A percentile compares a stretch with the other conserved stretches of the same genome.
These are phyloP conservation scores for Aegilops longissima DNA, from an alignment of 176 grass and related monocot genomes.

Conservation along the genomic window DNA sequence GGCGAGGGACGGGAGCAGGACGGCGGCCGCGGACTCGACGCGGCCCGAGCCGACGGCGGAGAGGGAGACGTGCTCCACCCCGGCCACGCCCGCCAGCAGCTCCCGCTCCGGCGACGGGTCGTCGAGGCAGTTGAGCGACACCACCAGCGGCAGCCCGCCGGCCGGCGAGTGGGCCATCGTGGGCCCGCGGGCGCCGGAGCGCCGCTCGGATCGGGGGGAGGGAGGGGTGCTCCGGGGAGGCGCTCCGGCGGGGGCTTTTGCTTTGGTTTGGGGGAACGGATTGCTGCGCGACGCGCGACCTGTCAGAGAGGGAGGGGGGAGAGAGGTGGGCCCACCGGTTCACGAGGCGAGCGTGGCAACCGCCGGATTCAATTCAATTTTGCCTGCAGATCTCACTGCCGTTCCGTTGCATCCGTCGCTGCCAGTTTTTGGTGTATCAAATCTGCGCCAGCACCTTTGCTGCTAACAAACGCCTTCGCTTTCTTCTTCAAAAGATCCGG, in stretches of 20 bases:
- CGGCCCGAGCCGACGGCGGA: conserved; percentile 54
- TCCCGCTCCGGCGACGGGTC: conserved; percentile 78
- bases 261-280: background rate
- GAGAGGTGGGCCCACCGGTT: conserved; percentile 11
- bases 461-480: no score
- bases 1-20: conserved; percentile 72
- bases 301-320: background rate
- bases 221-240: no score
- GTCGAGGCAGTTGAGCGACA: conserved; percentile 86
- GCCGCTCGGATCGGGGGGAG: conserved; percentile 16
- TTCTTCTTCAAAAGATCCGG: no score
- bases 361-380: conserved; percentile 26
- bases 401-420: background rate
- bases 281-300: background rate
- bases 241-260: conserved; percentile 11
- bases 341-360: conserved; percentile 30
- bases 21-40: conserved; percentile 66
- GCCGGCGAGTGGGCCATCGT: conserved; percentile 51
- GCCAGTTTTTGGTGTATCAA: background rate
- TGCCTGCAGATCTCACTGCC: background rate
- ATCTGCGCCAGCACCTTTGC: background rate
- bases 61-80: conserved; percentile 75
- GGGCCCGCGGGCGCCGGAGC: background rate
- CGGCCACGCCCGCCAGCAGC: conserved; percentile 54
- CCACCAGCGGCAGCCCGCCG: conserved; percentile 37